A percentile compares a stretch with the other conserved stretches of the same genome.
These are phyloP conservation scores for Globisporangium ultimum DNA, from an alignment of 352 stramenopile species.

Conservation along the genomic window DNA sequence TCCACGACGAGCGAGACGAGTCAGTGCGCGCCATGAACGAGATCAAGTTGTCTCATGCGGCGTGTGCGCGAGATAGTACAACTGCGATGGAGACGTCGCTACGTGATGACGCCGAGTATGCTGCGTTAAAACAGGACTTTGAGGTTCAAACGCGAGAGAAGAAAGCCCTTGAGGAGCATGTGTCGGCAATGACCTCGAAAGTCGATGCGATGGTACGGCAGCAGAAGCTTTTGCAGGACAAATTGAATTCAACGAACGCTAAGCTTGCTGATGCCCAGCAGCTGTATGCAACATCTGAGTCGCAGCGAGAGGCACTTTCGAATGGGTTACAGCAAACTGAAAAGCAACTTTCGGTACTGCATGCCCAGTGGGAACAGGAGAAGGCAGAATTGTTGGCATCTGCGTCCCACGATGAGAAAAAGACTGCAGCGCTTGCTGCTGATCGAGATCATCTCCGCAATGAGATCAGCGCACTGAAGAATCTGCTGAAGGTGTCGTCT, in stretches of 20 bases:
- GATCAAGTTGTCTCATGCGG: constrained; percentile 31
- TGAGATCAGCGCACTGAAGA: constrained; percentile 39
- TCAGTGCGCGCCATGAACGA: constrained; percentile 38
- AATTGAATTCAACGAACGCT: constrained; percentile 22
- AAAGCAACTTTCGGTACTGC: constrained; percentile 44
- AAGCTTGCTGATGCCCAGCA: constrained; percentile 45
- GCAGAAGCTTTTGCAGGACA: constrained; percentile 16
- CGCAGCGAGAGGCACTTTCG: constrained; percentile 35
- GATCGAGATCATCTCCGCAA: constrained; percentile 42
- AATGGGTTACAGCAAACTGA: constrained; percentile 46
- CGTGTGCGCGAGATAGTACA: constrained; percentile 2
- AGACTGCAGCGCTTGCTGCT: constrained; percentile 17
- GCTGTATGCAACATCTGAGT: constrained; percentile 36
- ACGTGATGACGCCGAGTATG: background rate
- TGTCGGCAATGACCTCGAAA: constrained; percentile 28
- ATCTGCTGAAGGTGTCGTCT: constrained; percentile 13
- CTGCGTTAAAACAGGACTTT: constrained; percentile 1
- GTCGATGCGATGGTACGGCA: constrained; percentile 17
- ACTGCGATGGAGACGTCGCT: background rate
- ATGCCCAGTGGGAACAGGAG: constrained; percentile 60
- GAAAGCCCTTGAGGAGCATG: constrained; percentile 14
- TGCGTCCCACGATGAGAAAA: constrained; percentile 33
- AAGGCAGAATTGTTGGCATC: constrained; percentile 41
- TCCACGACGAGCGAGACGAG: constrained; percentile 49
- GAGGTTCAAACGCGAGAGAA: constrained; percentile 10